These are phyloP conservation scores for Cymbopogon citratus DNA, from an alignment of 176 grass and related monocot species.

Conservation along the genomic window DNA sequence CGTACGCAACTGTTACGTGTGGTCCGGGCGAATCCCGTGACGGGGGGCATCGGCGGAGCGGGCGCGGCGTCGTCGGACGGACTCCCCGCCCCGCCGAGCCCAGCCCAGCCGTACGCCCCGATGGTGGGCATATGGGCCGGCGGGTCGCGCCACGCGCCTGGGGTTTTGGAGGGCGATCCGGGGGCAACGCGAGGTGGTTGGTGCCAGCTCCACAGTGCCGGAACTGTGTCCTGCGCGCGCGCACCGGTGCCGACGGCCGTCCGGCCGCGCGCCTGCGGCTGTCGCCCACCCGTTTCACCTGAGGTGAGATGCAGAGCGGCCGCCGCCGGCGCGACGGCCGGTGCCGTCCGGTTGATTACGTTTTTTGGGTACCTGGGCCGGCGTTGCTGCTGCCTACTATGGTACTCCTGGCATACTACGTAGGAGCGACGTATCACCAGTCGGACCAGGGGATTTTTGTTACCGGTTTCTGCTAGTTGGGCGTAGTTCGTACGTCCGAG, in stretches of 20 bases:
- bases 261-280: neutral
- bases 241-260: neutral
- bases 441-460: neutral
- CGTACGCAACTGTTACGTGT: slow-evolving; percentile 24
- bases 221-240: neutral
- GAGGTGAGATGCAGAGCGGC: neutral
- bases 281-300: neutral
- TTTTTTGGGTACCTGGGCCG: neutral
- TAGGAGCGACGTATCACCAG: neutral
- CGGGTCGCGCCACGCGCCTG: neutral
- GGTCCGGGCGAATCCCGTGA: slow-evolving; percentile 43
- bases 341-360: neutral
- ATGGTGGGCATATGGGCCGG: neutral
- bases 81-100: neutral
- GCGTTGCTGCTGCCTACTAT: neutral
- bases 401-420: too few species aligned
- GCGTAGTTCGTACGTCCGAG: neutral
- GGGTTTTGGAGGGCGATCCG: neutral
- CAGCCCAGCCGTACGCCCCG: neutral
- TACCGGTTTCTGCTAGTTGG: neutral
- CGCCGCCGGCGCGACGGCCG: neutral
- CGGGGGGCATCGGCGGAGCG: neutral
- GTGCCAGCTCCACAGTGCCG: neutral
- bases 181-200: neutral
- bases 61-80: too few species aligned